Evolutionary conservation across 495 filamentous ascomycete genomes (phyloP), one percentile per base, ranked within the genome.

Genomic region (Haplographium delicatum): DNA sequence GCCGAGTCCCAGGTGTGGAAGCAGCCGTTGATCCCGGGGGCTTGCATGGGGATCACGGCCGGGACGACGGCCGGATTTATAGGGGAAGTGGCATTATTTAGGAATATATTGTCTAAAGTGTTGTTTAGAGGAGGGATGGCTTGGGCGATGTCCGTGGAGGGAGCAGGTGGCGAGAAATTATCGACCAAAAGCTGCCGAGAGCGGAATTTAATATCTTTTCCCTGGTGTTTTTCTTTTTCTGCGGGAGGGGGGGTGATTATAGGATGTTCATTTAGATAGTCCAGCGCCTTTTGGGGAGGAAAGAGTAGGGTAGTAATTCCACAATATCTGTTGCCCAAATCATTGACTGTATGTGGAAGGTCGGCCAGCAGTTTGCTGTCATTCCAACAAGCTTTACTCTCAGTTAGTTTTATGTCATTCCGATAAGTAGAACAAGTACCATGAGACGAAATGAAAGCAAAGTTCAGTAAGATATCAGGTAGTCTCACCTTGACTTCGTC

Each of bases 381-480:
- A 64, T 63, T n/a, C 66, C 66, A 2, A 67, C 66, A 15, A 70
- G 56, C 65, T 57, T 18, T 20, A n/a, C n/a, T n/a, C n/a, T n/a
- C n/a, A n/a, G n/a, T 2, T 13, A 7, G 38, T 42, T 19, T n/a
- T 25, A 0, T 2, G 27, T 23, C 42, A 26, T 26, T 19, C 19
- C 35, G 4, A 2, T 25, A 13, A 24, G 7, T 39, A 19, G 15
- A 19, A 15, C 35, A 19, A 20, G 15, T 19, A 2, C 16, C 13
- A 16, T 35, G 13, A 2, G 6, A 19, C 7, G 16, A 3, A 18
- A 20, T 5, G 5, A 4, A 39, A 13, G 2, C 5, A 39, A 1
- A 6, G 1, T 15, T 5, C 16, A 39, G 35, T 9, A 39, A 20
- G 15, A 19, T 15, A 11, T n/a, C n/a, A n/a, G 2, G 7, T 39